phyloP scores from a whole-genome alignment of 2,329 filamentous ascomycete species.

The Colletotrichum falcatum region DNA sequence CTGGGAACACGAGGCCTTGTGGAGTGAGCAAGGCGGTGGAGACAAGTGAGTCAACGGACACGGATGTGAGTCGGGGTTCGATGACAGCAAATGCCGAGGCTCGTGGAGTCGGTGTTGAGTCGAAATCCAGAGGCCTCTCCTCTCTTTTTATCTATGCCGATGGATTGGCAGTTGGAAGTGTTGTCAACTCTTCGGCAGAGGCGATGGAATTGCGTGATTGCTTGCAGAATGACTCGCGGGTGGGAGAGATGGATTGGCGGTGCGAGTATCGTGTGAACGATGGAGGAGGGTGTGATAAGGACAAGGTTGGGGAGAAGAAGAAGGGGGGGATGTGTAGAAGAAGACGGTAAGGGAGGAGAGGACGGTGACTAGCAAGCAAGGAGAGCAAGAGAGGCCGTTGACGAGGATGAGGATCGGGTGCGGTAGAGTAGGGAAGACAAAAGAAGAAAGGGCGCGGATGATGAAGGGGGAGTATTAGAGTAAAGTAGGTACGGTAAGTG shows the following conservation, averaged over 20 bases:
- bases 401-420: constrained; percentile 31
- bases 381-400: constrained; percentile 40
- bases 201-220: constrained; percentile 36
- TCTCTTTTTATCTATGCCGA: constrained; percentile 36
- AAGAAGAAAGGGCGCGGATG: constrained; percentile 23
- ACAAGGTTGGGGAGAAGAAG: constrained; percentile 15
- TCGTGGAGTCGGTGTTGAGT: constrained; percentile 8
- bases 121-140: constrained; percentile 37
- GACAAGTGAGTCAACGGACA: constrained; percentile 39
- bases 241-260: constrained; percentile 1
- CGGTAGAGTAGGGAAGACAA: constrained; percentile 18
- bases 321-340: constrained; percentile 5
- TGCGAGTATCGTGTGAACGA: constrained; percentile 25
- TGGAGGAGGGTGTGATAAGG: too few relatives aligned
- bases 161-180: constrained; percentile 26
- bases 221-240: constrained; percentile 37
- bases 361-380: constrained; percentile 40
- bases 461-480: constrained; percentile 41
- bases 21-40: constrained; percentile 28
- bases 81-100: constrained; percentile 27
- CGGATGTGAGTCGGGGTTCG: constrained; percentile 21
- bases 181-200: constrained; percentile 30
- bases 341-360: constrained; percentile 41
- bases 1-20: constrained; percentile 10
- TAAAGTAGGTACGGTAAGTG: constrained; percentile 42